phyloP scores from a whole-genome alignment of 257 asterid species.

The Fraxinus americana region DNA sequence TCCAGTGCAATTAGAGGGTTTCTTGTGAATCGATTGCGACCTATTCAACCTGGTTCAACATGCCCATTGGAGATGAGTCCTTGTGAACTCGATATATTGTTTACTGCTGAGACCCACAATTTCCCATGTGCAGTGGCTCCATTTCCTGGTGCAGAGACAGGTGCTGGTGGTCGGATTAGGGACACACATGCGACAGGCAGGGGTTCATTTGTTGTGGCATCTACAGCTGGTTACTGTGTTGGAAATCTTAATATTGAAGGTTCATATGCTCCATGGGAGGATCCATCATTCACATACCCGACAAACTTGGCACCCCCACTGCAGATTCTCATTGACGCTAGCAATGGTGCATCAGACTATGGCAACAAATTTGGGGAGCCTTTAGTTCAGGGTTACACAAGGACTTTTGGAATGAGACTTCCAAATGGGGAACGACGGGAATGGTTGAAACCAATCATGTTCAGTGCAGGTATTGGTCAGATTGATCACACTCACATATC shows the following conservation, averaged over 20 bases:
- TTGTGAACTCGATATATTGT: constrained; percentile 68
- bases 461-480: constrained; percentile 93
- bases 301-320: constrained; percentile 80
- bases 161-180: constrained; percentile 94
- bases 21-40: constrained; percentile 66
- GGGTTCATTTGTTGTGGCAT: constrained; percentile 86
- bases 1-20: constrained; percentile 92
- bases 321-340: constrained; percentile 82
- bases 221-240: constrained; percentile 94
- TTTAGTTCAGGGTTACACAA: constrained; percentile 86
- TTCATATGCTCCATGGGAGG: constrained; percentile 95
- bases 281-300: constrained; percentile 74
- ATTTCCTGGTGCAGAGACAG: constrained; percentile 98
- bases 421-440: constrained; percentile 88
- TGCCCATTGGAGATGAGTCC: constrained; percentile 58
- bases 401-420: constrained; percentile 92
- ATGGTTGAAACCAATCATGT: constrained; percentile 98
- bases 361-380: constrained; percentile 98
- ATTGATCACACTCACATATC: constrained; percentile 77
- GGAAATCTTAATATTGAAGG: constrained; percentile 90
- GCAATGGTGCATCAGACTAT: constrained; percentile 97
- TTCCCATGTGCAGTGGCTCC: constrained; percentile 99
- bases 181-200: constrained; percentile 97
- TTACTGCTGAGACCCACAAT: constrained; percentile 96
- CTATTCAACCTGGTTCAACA: constrained; percentile 67